Base-by-base conservation (phyloP, 2,329 filamentous ascomycete genomes). In the Stemphylium lycopersici region DNA sequence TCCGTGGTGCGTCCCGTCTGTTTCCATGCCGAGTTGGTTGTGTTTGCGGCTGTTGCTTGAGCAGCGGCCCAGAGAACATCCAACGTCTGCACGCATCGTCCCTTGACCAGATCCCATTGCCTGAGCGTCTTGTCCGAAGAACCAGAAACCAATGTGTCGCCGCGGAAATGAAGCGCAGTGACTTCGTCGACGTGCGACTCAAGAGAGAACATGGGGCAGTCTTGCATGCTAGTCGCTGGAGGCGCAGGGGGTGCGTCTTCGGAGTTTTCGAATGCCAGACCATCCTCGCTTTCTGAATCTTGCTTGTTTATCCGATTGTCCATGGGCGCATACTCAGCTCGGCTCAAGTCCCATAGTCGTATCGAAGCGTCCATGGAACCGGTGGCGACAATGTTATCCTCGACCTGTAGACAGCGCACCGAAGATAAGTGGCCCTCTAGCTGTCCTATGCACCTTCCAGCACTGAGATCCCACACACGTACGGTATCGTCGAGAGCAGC, bases 31-130 rank as follows among this genome's bases (percentile, higher is more conserved):
- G 74, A 72, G n/a, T 70, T 73, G 45, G 81, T 82, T 2, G 84
- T 82, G 45, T 83, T 83, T 50, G 90, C 82, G 22, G 65, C 63
- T 4, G 85, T 87, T 34, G 91, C 91, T 78, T 97, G 93, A 2
- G 95, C 93, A 4, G 95, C 93, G 8, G 95, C 95, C 95, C 95
- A 99, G 74, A 99, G 90, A 6, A 99, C 93, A 76, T 99, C 95
- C 43, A 99, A 81, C 2, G 95, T 99, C 77, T 99, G 95, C 48
- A 99, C 90, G 75, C 95, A 98, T 43, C 95, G 89, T n/a, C 95
- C 95, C 74, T 93, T 97, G 68, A 93, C 90, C 44, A 99, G 83
- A 79, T 99, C 95, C 95, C 95, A 99, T 75, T 99, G 95, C 39
- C 95, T 88, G 50, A 99, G 81, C 1, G 95, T 99, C 82, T 99